Base-by-base conservation (phyloP, 495 filamentous ascomycete genomes). In the Penicillium cataractarum region DNA sequence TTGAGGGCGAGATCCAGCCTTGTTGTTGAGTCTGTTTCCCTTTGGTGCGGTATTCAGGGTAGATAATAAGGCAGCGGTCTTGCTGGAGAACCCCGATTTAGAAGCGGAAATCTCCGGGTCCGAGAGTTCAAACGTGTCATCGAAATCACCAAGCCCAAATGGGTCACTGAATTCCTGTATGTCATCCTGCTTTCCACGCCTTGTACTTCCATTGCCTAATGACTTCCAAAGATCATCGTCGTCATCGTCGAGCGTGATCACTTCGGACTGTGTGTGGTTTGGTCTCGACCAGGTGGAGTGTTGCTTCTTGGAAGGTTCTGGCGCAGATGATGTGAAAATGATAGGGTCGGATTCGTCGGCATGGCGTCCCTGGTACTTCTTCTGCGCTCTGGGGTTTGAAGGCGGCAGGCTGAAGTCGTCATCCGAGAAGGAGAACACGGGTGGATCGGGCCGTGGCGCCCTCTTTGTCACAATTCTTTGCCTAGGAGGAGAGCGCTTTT, bases 271-370 rank as follows among this genome's bases (percentile, higher is more conserved):
- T 13, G 56, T 46, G 26, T n/a, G 40, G 22, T 57, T 59, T 15
- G 62, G 19, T 54, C 58, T 48, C 31, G 37, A 49, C 44, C 57
- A 48, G 1, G 21, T 39, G 21, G 49, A 32, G 29, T 46, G 56
- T 21, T 55, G 48, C 55, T 40, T 26, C 39, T 59, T 65, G 32
- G 56, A 35, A n/a, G 55, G 70, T 42, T 71, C 65, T 7, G 73
- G 75, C 1, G 72, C 72, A 17, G 83, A 83, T 17, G 84, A 87
- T 0, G 82, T 84, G 66, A 84, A 82, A 6, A 82, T 59, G 60
- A 86, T 82, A 2, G 84, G 81, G 69, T 87, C 84, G 0, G 76
- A 80, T 17, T 80, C 77, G 29, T 77, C 69, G n/a, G 65, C 59
- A 39, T 60, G 56, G 55, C 52, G 57, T 60, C 4, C 42, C 27